Evolutionary conservation across 768 basidiomycete genomes (phyloP), one percentile per base, ranked within the genome.

Genomic region (Tulasnella sp.): DNA sequence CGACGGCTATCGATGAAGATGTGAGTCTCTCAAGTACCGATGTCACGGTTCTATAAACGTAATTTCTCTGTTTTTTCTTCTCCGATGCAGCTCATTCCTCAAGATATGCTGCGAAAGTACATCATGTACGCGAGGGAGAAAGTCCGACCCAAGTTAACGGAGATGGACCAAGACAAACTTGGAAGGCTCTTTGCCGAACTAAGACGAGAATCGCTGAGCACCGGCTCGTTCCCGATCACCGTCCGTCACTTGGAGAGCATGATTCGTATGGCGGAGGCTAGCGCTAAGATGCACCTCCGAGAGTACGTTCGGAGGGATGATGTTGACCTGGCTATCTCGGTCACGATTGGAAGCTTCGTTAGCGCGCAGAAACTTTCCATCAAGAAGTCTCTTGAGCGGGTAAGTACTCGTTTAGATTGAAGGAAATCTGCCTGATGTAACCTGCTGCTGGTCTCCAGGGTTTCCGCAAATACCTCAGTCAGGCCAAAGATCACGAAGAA

Each of bases 191-290:
- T 97, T 79, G 90, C 93, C 26, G 97, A 99, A 79, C 85, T 99
- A 36, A 90, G 97, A 40, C 90, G 95, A 75, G 97, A 99, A 79
- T 98, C 96, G 5, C 84, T 94, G 76, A 94, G 94, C 22, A 99
- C 97, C 1, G 96, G 96, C n/a, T 98, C 96, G 26, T 97, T 93
- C 81, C 97, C 97, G 1, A 97, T 99, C 79, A 99, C 97, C 9
- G 91, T 98, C 65, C 92, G 97, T 72, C 97, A 98, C 78, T 81
- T 99, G 73, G 97, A 99, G 82, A 96, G 94, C 79, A 97, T 97
- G 92, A 98, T 99, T 81, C 90, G 97, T 44, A 98, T 98, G 96
- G 87, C 94, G 2, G 97, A 99, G 81, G 96, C 97, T 16, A 94
- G 92, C 78, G 97, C 97, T 29, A 97, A 96, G 84, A 98, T 99